phyloP scores from a whole-genome alignment of 345 rosid genomes.

The Eucalyptus cloeziana region DNA sequence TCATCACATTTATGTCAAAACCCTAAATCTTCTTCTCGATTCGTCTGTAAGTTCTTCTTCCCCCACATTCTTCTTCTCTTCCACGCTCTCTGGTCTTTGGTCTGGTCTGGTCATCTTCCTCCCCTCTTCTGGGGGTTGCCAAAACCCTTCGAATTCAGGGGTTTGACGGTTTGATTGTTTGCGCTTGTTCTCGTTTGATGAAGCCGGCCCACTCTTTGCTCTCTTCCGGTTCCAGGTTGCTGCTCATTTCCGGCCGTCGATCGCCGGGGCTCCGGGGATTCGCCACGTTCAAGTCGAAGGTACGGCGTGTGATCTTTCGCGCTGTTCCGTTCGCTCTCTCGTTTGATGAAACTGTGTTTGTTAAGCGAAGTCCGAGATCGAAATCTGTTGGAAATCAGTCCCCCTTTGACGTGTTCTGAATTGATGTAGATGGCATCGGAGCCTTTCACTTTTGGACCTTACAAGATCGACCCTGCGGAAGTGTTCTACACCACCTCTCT shows the following conservation, averaged over 20 bases:
- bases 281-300: not conserved
- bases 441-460: constrained; percentile 41
- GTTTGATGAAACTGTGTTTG: not conserved
- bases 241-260: not conserved
- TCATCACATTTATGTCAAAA: not conserved
- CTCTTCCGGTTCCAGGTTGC: not conserved
- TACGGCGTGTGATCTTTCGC: not conserved
- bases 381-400: not conserved
- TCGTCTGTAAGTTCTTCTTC: not conserved
- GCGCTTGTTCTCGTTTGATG: not conserved
- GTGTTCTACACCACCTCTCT: constrained; percentile 62
- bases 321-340: not conserved
- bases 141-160: not conserved
- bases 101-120: not conserved
- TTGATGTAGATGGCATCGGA: not conserved
- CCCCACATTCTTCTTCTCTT: not conserved
- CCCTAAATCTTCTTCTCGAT: not conserved
- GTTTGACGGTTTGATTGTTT: not conserved
- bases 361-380: not conserved
- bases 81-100: not conserved
- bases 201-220: not conserved
- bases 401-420: not conserved
- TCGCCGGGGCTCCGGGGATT: not conserved
- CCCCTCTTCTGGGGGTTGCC: not conserved
- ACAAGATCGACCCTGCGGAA: constrained; percentile 57